Percentiles rank a stretch among this genome's conserved stretches.
These are phyloP conservation scores for Paragyromitra xinjiangensis DNA, from an alignment of 495 filamentous ascomycete species.

Conservation along the genomic window DNA sequence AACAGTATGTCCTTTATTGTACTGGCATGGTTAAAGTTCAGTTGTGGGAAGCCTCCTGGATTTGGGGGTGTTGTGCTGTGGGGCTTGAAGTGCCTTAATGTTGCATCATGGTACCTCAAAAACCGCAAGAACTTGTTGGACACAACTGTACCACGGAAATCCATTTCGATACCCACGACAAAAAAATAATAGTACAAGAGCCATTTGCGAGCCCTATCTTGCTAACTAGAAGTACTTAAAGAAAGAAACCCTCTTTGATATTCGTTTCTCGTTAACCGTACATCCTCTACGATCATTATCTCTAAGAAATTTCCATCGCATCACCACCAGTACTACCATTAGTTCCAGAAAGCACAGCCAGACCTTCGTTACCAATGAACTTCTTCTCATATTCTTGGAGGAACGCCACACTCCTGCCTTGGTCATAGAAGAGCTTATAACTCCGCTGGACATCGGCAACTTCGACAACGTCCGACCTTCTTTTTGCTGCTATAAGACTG, in stretches of 20 bases:
- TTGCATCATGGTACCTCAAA: too few relatives aligned
- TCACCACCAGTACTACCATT: conserved; percentile 70
- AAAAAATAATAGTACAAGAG: conserved; percentile 11
- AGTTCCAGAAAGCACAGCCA: conserved; percentile 70
- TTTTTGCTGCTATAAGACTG: conserved; percentile 79
- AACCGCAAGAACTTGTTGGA: too few relatives aligned
- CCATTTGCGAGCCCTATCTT: neutral
- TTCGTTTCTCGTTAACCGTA: neutral
- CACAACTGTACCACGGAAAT: neutral
- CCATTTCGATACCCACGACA: neutral
- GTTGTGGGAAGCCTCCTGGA: too few relatives aligned
- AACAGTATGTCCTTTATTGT: too few relatives aligned
- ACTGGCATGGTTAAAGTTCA: too few relatives aligned
- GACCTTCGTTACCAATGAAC: conserved; percentile 87
- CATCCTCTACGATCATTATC: neutral
- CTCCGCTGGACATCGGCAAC: conserved; percentile 90
- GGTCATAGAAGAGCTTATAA: conserved; percentile 93
- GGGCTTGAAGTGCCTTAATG: too few relatives aligned
- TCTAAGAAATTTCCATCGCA: conserved; percentile 81
- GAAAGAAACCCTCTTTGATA: neutral
- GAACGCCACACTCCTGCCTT: conserved; percentile 85
- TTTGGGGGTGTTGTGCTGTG: too few relatives aligned
- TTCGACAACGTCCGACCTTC: conserved; percentile 75
- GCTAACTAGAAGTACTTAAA: neutral
- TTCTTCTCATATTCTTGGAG: conserved; percentile 88